Base-by-base conservation (phyloP, 2,329 filamentous ascomycete species). In the Hypoxylon sp. region DNA sequence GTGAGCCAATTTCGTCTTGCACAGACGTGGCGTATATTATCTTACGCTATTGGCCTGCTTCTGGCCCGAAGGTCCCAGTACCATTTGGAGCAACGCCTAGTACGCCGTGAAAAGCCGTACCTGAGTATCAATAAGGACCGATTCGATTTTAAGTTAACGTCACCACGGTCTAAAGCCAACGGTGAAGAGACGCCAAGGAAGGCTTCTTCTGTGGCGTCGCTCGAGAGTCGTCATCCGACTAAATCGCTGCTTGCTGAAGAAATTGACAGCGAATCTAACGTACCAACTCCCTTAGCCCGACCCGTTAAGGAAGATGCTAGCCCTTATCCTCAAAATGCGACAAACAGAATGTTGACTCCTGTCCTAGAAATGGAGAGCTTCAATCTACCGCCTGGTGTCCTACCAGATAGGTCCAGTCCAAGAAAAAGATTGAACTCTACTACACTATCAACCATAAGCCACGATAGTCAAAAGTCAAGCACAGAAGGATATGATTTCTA, bases 401-500 rank as follows among this genome's bases (percentile, higher is more conserved):
- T 78, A 45, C 66, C 67, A 40, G 69, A 67, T 25, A 62, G 63
- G 35, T 62, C 64, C 40, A 72, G 64, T 45, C 73, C 69, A 3
- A 73, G 78, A 7, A 72, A 71, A 44, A 75, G 79, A 17, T 73
- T 78, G 7, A 74, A 81, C 61, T 83, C 80, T 1, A 70, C 71
- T 26, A 74, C 80, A 1, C 60, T 81, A 17, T 83, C 81, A 2
- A 70, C 75, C n/a, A 55, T 69, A 13, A 82, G 79, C 62, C 75
- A 79, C 21, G 75, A 76, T 29, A 82, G 77, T 60, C 75, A 78
- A 15, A 59, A 70, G n/a, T 80, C 78, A 8, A 79, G 73, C 62
- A 81, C 78, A 1, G 83, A 86, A 57, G 83, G 83, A 0, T 86
- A 87, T 60, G 83, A 87, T 65, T 87, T 87, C 62, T 86, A 86